Evolutionary conservation across 371 early-diverging fungal species (phyloP).

Genomic region (Rhizopus delemar): DNA sequence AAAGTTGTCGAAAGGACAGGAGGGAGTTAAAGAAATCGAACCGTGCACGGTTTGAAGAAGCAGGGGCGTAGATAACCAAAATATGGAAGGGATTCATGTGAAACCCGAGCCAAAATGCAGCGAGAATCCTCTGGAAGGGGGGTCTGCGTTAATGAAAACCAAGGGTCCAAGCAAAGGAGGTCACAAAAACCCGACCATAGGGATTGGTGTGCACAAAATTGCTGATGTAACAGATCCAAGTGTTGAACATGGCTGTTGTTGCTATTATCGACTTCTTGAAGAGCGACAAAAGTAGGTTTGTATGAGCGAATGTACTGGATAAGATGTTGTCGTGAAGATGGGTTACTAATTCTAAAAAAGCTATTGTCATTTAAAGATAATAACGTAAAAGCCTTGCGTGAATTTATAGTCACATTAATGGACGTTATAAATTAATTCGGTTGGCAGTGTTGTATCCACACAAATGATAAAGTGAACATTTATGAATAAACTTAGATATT

Average conservation of each 20-base stretch:
- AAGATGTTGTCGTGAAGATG: conserved; percentile 1
- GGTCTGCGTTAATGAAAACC: neutral
- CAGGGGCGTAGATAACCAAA: conserved; percentile 8
- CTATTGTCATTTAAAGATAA: neutral
- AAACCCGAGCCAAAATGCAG: too few relatives aligned
- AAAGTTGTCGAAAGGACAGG: too few relatives aligned
- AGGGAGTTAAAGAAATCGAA: too few relatives aligned
- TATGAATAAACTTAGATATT: too few relatives aligned
- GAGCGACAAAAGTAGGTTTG: conserved; percentile 2
- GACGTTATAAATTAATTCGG: too few relatives aligned
- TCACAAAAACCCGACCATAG: conserved; percentile 14
- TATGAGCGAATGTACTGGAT: conserved; percentile 11
- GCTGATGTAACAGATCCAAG: too few relatives aligned
- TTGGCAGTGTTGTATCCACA: too few relatives aligned
- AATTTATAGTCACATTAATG: too few relatives aligned
- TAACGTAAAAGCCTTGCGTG: too few relatives aligned
- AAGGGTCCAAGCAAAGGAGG: conserved; percentile 7
- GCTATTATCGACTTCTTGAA: conserved; percentile 8
- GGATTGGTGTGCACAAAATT: neutral
- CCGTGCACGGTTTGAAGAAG: neutral
- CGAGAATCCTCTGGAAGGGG: too few relatives aligned
- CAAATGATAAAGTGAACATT: too few relatives aligned
- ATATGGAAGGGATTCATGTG: conserved; percentile 4
- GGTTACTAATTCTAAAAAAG: conserved; percentile 5
- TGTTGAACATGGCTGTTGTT: too few relatives aligned